Base-by-base conservation (phyloP, 331 rosid genomes). In the Quercus lobata region DNA sequence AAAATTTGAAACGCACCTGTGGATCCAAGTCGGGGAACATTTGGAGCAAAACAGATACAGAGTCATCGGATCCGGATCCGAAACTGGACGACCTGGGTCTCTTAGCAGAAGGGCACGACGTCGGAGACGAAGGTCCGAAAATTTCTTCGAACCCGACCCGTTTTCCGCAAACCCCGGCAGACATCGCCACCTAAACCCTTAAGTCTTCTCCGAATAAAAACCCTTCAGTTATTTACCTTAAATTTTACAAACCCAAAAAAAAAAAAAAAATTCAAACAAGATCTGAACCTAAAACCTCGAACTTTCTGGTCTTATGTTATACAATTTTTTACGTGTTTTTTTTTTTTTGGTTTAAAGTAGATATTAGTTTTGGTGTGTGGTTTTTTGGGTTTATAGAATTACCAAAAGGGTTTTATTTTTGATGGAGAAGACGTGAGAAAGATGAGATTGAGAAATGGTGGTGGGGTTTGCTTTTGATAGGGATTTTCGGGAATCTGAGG, bases 91-190 rank as follows among this genome's bases (percentile, higher is more conserved):
- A 58, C 35, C 88, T 46, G 57, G 83, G 29, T 72, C 82, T 81
- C 81, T 84, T 84, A 22, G 85, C 66, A 7, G 78, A 81, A 73
- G 85, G 74, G 71, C 60, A 78, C 6, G 78, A 60, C 54, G 85
- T 79, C 78, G 85, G 85, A 71, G 88, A 81, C 49, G 84, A 78
- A 84, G 88, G 78, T 73, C 85, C 88, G 61, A 81, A 84, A 69
- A 84, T 74, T 71, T 84, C 88, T 69, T 84, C 88, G 75, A 81
- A 72, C 61, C 85, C 88, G n/a, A 81, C 75, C 72, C 88, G 81
- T 78, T 84, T 84, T 10, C 88, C 83, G 49, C 88, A 84, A 49
- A 84, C 56, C 62, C 83, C 88, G 4, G 80, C 83, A 73, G 88
- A 84, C 88, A 84, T 84, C 60, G 71, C 65, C 52, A 76, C 53